These are phyloP conservation scores for Immersiella caudata DNA, from an alignment of 495 filamentous ascomycete genomes.

Conservation along the genomic window DNA sequence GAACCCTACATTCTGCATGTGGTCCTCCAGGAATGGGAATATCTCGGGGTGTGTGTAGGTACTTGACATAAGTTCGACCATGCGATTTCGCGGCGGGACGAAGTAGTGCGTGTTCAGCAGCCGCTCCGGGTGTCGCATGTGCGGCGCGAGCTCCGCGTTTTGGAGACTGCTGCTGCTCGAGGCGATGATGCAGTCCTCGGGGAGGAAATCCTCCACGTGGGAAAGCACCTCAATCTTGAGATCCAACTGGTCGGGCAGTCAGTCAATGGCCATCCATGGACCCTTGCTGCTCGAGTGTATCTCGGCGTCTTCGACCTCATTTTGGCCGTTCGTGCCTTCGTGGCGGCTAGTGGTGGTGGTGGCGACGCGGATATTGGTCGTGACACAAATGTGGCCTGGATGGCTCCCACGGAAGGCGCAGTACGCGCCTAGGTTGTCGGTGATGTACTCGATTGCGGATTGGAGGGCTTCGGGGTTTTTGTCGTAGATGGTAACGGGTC, in stretches of 20 bases:
- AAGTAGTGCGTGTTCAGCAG: slow-evolving; percentile 60
- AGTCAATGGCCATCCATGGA: slow-evolving; percentile 60
- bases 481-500: slow-evolving; percentile 45
- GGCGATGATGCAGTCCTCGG: slow-evolving; percentile 53
- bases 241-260: slow-evolving; percentile 56
- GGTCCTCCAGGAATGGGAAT: slow-evolving; percentile 46
- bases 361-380: slow-evolving; percentile 34
- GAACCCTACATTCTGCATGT: slow-evolving; percentile 49
- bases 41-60: slow-evolving; percentile 50
- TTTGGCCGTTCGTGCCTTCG: slow-evolving; percentile 19
- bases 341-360: slow-evolving; percentile 28
- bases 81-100: slow-evolving; percentile 55
- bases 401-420: slow-evolving; percentile 32
- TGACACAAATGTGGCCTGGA: slow-evolving; percentile 40
- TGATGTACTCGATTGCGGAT: slow-evolving; percentile 37
- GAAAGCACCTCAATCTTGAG: slow-evolving; percentile 56
- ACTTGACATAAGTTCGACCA: slow-evolving; percentile 61
- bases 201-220: slow-evolving; percentile 46
- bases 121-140: slow-evolving; percentile 40
- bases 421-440: slow-evolving; percentile 40
- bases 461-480: slow-evolving; percentile 32
- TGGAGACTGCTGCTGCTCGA: slow-evolving; percentile 57
- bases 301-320: slow-evolving; percentile 27
- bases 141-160: slow-evolving; percentile 49
- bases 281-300: slow-evolving; percentile 33